Evolutionary conservation across 441 rosid species (phyloP).

Genomic region (Brassica hybrid): DNA sequence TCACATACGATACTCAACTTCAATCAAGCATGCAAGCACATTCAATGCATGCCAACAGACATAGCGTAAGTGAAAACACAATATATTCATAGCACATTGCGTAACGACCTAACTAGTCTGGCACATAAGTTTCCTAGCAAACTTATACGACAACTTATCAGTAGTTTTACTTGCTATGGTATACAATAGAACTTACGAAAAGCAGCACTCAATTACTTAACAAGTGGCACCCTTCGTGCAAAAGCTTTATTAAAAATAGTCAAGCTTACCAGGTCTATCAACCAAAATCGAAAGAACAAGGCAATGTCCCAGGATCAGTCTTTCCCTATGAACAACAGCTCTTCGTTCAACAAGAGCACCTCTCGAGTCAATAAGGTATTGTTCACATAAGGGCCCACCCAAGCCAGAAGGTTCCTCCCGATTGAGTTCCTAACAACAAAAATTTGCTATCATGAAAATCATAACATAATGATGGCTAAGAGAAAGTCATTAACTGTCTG

Average conservation of each 20-base stretch:
- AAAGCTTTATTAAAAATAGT: conserved; percentile 18
- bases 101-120: conserved; percentile 6
- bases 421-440: conserved; percentile 77
- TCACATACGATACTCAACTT: conserved; percentile 15
- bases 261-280: conserved; percentile 78
- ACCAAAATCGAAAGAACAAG: conserved; percentile 85
- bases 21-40: conserved; percentile 16
- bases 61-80: not conserved
- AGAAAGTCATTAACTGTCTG: conserved; percentile 1
- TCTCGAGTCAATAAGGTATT: conserved; percentile 81
- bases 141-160: conserved; percentile 15
- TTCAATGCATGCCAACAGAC: conserved; percentile 20
- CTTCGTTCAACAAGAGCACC: conserved; percentile 90
- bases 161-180: conserved; percentile 14
- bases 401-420: conserved; percentile 94
- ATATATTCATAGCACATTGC: conserved; percentile 17
- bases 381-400: conserved; percentile 88
- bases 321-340: conserved; percentile 88
- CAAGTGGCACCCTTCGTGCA: not conserved
- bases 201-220: conserved; percentile 22
- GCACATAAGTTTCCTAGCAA: conserved; percentile 25
- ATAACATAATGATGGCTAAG: conserved; percentile 13
- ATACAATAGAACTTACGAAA: conserved; percentile 13
- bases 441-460: conserved; percentile 10
- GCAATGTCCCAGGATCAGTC: conserved; percentile 88